phyloP scores from a whole-genome alignment of 805 yeast species.

The Teunomyces funiuensis region DNA sequence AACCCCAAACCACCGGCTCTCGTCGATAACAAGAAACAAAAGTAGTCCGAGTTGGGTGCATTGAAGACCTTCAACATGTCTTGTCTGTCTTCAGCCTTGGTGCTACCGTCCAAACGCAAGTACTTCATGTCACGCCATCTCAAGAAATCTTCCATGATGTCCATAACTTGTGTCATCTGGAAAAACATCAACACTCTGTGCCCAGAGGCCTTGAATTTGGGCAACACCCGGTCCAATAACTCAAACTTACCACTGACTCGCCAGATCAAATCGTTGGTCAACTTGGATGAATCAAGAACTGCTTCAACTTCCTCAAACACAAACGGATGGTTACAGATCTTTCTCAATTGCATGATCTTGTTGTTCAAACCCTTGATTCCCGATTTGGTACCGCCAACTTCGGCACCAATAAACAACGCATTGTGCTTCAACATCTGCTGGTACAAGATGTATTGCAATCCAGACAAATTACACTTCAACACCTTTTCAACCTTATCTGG shows the following conservation, averaged over 20 bases:
- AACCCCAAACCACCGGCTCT: conserved; percentile 90
- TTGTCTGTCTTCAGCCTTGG: conserved; percentile 83
- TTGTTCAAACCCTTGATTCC: conserved; percentile 79
- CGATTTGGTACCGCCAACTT: conserved; percentile 57
- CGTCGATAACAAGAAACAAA: conserved; percentile 75
- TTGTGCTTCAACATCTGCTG: conserved; percentile 77
- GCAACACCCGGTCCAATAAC: conserved; percentile 68
- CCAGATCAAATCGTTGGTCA: conserved; percentile 69
- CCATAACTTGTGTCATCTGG: conserved; percentile 91
- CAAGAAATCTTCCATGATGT: conserved; percentile 82
- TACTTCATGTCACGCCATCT: conserved; percentile 66
- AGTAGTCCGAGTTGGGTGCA: conserved; percentile 73
- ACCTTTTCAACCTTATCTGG: conserved; percentile 85
- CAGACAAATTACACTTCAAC: conserved; percentile 73
- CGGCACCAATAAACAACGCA: conserved; percentile 64
- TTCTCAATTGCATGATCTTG: conserved; percentile 81
- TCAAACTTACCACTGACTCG: conserved; percentile 82
- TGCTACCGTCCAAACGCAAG: conserved; percentile 77
- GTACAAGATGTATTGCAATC: conserved; percentile 67
- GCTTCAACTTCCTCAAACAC: conserved; percentile 82
- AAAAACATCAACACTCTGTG: conserved; percentile 80
- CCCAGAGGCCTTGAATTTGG: conserved; percentile 71
- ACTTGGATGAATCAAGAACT: conserved; percentile 59
- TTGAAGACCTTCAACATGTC: conserved; percentile 70
- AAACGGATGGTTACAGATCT: conserved; percentile 85